Base-by-base conservation (phyloP, 305 asterid genomes). In the Fraxinus sp. region DNA sequence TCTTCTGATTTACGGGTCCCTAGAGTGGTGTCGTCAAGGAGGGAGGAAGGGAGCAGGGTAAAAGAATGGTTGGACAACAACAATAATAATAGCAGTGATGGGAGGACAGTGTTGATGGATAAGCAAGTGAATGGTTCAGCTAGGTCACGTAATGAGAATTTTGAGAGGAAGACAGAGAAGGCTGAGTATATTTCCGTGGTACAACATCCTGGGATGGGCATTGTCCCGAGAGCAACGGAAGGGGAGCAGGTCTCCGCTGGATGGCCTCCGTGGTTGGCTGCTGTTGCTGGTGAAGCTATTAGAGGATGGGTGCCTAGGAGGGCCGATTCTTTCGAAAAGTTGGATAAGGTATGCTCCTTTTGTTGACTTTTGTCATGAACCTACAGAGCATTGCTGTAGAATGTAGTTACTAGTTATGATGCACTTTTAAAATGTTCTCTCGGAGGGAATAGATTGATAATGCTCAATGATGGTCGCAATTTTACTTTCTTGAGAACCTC, bases 191-290 rank as follows among this genome's bases (percentile, higher is more conserved):
- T 84, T 80, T 84, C 91, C 7, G 86, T 81, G 0, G 85, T 89
- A 22, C 84, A 80, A 35, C 93, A 91, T 85, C 97, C 91, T 8
- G 89, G 94, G 79, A 83, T 44, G 55, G 94, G 94, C 6, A 80
- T 84, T 82, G 78, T 93, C 33, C 91, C 93, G 0, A 88, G 89
- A 84, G 93, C 97, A 77, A 41, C 80, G 8, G 95, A 92, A 84
- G 97, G 95, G 79, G 99, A 95, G 70, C 97, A 92, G 84, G 95
- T 94, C 76, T 97, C 98, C 0, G 98, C 95, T 68, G 99, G 99
- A 77, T 95, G 99, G 99, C 99, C 99, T 33, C 92, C 98, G 20
- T 95, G 99, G 99, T 83, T 95, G 84, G 95, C 98, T 78, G 93
- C 97, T 0, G 98, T 95, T 79, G 99, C 99, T 64, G 97, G 97